Conservation (phyloP, 208 protist species). For the Porcisia hertigi region DNA sequence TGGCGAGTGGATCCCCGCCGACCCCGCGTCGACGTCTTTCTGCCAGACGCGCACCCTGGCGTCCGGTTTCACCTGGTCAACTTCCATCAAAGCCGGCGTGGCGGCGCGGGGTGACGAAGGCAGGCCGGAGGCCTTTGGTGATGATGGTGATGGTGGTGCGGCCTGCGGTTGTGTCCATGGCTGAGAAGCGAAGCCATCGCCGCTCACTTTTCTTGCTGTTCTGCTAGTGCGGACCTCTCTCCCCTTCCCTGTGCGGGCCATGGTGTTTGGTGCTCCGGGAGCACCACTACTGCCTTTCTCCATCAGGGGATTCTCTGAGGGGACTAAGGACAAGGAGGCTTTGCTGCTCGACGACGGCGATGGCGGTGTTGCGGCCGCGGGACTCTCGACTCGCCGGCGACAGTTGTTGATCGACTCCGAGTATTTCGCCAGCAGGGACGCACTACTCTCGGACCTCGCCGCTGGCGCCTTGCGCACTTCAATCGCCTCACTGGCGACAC, state of each 20-base stretch:
- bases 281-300: background rate
- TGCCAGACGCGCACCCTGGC: conserved; percentile 7
- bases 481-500: background rate
- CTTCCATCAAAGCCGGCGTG: background rate
- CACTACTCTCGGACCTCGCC: background rate
- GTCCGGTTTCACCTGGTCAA: background rate
- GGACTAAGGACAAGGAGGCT: background rate
- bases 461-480: background rate
- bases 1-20: background rate
- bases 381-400: no score
- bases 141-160: background rate
- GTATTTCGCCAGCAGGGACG: background rate
- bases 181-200: background rate
- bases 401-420: background rate
- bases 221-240: background rate
- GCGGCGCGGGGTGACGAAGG: background rate
- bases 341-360: background rate
- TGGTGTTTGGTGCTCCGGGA: background rate
- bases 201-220: background rate
- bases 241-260: no score
- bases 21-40: background rate
- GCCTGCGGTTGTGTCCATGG: background rate
- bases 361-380: background rate
- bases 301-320: background rate
- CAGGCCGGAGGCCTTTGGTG: background rate